Base-by-base conservation (phyloP, 805 yeast species). In the Ogataea henricii region DNA sequence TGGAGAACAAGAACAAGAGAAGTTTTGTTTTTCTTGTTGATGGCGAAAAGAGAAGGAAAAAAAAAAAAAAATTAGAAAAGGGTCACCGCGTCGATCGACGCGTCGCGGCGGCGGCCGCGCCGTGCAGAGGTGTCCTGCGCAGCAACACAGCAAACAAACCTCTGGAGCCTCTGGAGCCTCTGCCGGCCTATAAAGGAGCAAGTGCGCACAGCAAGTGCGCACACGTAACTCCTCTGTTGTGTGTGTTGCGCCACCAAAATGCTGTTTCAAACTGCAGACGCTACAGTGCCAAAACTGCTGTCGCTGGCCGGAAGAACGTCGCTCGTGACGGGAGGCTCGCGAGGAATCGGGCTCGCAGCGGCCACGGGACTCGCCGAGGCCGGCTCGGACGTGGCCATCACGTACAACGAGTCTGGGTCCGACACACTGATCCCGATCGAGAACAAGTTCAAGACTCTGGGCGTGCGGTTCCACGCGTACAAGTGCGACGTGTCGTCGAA, bases 301-400 rank as follows among this genome's bases (percentile, higher is more conserved):
- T 70, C 75, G 3, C 60, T 72, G 16, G 60, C 62, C 26, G 77
- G 75, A 5, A 67, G 72, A 52, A 66, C 65, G 4, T 72, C 76
- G 6, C 53, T 74, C 7, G 62, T 77, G 17, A 74, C 83, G 12
- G 85, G 85, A 13, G 82, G 77, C 10, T 73, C 82, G 14, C 70
- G 79, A 16, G 85, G 85, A 3, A 79, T 80, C 51, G 85, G 85
- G 2, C 70, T 70, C 12, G 74, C 74, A 25, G 73, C 78, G 43
- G 80, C 79, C 13, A 59, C 64, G 26, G 83, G 78, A 9, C 62
- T 77, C 21, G 83, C 82, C 1, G 71, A 72, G 43, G 79, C 80
- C 14, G 79, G 79, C 9, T 69, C 75, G 6, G 63, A 53, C 35
- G 55, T 74, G 54, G 67, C 64, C 16, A 55, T 77, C 18, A 65